Base-by-base conservation (phyloP, 805 yeast species). In the Metschnikowia bowlesiae region DNA sequence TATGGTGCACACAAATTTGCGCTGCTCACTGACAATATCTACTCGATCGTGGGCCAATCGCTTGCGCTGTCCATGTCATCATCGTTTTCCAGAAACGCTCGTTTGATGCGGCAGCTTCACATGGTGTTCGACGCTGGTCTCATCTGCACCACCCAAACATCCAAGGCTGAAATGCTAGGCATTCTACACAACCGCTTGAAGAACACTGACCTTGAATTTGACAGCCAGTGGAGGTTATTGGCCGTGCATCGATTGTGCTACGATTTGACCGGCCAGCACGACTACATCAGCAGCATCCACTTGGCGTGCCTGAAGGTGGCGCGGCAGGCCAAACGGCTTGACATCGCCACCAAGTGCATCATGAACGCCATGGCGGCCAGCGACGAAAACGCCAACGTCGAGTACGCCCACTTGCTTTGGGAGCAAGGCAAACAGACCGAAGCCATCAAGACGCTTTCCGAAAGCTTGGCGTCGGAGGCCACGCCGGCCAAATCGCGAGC, bases 371-470 rank as follows among this genome's bases (percentile, higher is more conserved):
- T 80, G 66, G 67, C 71, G 2, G 53, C 69, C 8, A 59, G 67
- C 16, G 68, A 71, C 32, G 62, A 69, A 13, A 73, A 71, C 9
- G 84, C 87, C 6, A 85, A 84, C 51, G 67, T 86, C 37, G 96
- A 90, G 62, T 85, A 86, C 64, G 85, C 97, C 0, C 83, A 87
- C 50, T 74, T 94, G 8, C 66, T 89, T 37, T 92, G 98, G 97
- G 85, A 83, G 3, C 89, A 87, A 62, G 96, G 96, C 0, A 95
- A 89, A 54, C 88, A 82, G 52, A 79, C 90, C 26, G 85, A 89
- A 57, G 98, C 98, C 0, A 75, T 92, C 40, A 83, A 85, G 46
- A 73, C 81, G 7, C 69, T 88, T 35, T 76, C 76, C 8, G 74
- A 76, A 13, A 65, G 80, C 10, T 58, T 68, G 33, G 41, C 63